phyloP scores from a whole-genome alignment of 1,139 yeast genomes.

The Kodamaea sp. region DNA sequence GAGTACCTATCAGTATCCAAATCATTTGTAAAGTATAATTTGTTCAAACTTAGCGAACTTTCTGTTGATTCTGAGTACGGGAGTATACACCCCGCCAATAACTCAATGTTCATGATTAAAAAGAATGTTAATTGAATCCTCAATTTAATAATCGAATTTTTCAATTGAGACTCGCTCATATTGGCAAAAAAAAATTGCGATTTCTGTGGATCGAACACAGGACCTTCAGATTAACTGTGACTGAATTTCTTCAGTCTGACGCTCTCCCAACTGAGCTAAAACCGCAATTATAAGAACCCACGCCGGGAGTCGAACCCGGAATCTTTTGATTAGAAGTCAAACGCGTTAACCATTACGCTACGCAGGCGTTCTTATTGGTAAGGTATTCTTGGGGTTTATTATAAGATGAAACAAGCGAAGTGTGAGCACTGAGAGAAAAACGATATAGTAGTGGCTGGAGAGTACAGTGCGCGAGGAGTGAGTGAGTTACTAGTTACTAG shows the following conservation, averaged over 20 bases:
- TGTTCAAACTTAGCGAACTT: slow-evolving; percentile 20
- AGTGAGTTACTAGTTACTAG: no score
- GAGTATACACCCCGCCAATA: slow-evolving; percentile 16
- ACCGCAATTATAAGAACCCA: slow-evolving; percentile 27
- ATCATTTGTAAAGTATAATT: slow-evolving; percentile 22
- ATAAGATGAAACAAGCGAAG: no score
- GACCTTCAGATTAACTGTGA: slow-evolving; percentile 50
- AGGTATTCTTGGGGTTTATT: no score
- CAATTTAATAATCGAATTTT: not conserved
- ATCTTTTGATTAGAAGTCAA: slow-evolving; percentile 18
- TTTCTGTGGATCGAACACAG: slow-evolving; percentile 53
- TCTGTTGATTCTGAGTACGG: slow-evolving; percentile 22
- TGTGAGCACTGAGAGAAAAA: not conserved
- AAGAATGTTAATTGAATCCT: not conserved
- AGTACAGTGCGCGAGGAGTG: not conserved
- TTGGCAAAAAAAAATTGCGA: slow-evolving; percentile 12
- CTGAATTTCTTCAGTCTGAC: slow-evolving; percentile 69
- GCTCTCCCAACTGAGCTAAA: slow-evolving; percentile 88
- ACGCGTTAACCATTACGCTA: slow-evolving; percentile 19
- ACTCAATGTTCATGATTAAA: not conserved
- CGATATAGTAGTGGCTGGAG: not conserved
- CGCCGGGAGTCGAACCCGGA: slow-evolving; percentile 18
- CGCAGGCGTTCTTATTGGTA: slow-evolving; percentile 13
- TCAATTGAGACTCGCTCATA: no score
- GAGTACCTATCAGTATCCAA: slow-evolving; percentile 19